A percentile compares a stretch with the other conserved stretches of the same genome.
Evolutionary conservation across 169 alveolate genomes (phyloP).

Genomic region (Perkinsus chesapeaki): DNA sequence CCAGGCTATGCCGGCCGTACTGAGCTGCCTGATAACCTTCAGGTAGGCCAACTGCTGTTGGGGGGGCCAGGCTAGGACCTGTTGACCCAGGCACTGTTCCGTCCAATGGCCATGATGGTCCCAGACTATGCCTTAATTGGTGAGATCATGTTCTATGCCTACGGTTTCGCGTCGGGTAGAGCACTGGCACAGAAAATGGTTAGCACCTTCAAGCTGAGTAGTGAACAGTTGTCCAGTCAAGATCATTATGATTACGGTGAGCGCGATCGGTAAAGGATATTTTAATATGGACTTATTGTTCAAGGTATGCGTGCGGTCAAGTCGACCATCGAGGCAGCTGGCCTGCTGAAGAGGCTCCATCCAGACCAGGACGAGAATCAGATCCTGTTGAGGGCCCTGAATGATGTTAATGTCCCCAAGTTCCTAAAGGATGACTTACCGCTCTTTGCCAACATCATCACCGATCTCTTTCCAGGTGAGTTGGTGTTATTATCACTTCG

Average conservation of each 20-base stretch:
- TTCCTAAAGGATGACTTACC: slow-evolving; percentile 55
- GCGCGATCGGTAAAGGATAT: slow-evolving; percentile 38
- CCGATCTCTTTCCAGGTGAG: slow-evolving; percentile 52
- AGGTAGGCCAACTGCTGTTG: neutral
- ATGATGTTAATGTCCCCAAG: slow-evolving; percentile 62
- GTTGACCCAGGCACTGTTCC: slow-evolving; percentile 78
- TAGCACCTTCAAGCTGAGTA: slow-evolving; percentile 72
- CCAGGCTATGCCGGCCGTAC: slow-evolving; percentile 95
- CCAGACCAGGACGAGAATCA: slow-evolving; percentile 50
- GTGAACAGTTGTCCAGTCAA: slow-evolving; percentile 74
- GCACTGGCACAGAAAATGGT: slow-evolving; percentile 81
- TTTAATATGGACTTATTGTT: slow-evolving; percentile 37
- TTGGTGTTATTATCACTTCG: neutral
- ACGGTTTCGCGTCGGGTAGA: slow-evolving; percentile 85
- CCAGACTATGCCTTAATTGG: slow-evolving; percentile 88
- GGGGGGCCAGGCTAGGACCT: neutral
- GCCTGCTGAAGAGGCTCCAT: slow-evolving; percentile 42
- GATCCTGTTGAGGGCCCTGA: slow-evolving; percentile 52
- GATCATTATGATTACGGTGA: slow-evolving; percentile 42
- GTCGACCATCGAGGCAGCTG: slow-evolving; percentile 78
- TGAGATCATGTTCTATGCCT: slow-evolving; percentile 89
- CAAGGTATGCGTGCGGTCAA: slow-evolving; percentile 84
- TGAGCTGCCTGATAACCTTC: slow-evolving; percentile 91
- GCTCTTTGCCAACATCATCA: slow-evolving; percentile 48
- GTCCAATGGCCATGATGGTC: slow-evolving; percentile 93